These are phyloP conservation scores for Alnus rubra DNA, from an alignment of 306 rosid genomes.

Conservation along the genomic window DNA sequence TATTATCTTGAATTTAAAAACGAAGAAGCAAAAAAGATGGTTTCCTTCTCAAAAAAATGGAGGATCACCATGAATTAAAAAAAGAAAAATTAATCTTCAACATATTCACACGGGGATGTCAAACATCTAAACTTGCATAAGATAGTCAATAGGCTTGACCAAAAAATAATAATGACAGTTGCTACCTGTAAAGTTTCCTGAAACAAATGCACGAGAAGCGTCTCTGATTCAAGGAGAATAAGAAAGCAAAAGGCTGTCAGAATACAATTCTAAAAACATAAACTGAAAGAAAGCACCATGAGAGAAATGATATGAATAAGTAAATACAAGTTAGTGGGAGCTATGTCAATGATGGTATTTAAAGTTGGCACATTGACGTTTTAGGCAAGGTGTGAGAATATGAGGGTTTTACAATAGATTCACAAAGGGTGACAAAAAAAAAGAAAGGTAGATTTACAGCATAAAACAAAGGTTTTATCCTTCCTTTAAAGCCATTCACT, in stretches of 20 bases:
- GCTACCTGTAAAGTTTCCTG: constrained; percentile 95
- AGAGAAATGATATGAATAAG: background rate
- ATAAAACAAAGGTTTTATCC: background rate
- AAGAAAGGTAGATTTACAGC: background rate
- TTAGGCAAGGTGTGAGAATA: background rate
- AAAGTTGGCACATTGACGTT: background rate
- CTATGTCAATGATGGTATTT: background rate
- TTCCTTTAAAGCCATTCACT: background rate
- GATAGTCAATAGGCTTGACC: background rate
- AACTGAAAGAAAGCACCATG: background rate
- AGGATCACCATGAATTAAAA: background rate
- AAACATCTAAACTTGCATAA: background rate
- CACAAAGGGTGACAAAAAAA: background rate
- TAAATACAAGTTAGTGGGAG: background rate
- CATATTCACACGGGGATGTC: background rate
- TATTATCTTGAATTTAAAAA: background rate
- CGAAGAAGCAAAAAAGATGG: background rate
- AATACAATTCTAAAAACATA: background rate
- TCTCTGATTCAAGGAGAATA: constrained; percentile 53
- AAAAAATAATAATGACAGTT: background rate
- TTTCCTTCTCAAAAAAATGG: background rate
- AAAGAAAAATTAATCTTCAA: background rate
- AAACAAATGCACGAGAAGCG: constrained; percentile 97
- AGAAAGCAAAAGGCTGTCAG: constrained; percentile 19
- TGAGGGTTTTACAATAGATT: background rate